Evolutionary conservation across 2,329 filamentous ascomycete genomes (phyloP).

Genomic region (Alternaria infectoria): DNA sequence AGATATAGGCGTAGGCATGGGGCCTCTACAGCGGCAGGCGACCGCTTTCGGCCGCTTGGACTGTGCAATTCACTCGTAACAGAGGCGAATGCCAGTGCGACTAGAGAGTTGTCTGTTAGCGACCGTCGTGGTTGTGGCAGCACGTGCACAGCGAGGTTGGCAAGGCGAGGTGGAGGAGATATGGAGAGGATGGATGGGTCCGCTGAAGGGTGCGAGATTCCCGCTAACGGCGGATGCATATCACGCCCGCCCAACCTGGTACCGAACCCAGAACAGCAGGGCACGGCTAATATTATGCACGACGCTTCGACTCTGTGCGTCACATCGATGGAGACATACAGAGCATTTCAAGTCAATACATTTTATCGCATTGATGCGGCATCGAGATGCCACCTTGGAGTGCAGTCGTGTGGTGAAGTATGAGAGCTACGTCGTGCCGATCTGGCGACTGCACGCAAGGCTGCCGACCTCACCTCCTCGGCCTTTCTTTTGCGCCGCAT

Average conservation of each 20-base stretch:
- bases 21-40: constrained; percentile 31
- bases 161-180: constrained; percentile 18
- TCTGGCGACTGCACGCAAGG: constrained; percentile 5
- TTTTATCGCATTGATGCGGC: not conserved
- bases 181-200: constrained; percentile 22
- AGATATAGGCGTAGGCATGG: constrained; percentile 42
- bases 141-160: constrained; percentile 11
- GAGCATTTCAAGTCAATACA: not conserved
- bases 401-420: constrained; percentile 4
- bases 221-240: constrained; percentile 18
- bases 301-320: not conserved
- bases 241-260: constrained; percentile 15
- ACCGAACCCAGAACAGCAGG: constrained; percentile 14
- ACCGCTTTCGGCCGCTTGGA: constrained; percentile 21
- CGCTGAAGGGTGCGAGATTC: constrained; percentile 19
- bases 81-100: not conserved
- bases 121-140: constrained; percentile 9
- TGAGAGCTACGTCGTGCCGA: constrained; percentile 11
- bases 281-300: not conserved
- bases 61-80: constrained; percentile 5
- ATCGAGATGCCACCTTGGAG: not conserved
- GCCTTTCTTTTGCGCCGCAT: constrained; percentile 3
- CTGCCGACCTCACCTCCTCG: constrained; percentile 5
- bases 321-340: not conserved
- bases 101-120: not conserved